Percentiles rank a stretch among this genome's conserved stretches.
Evolutionary conservation across 176 grass and related monocot genomes (phyloP).

Genomic region (Bonia amplexicaulis): DNA sequence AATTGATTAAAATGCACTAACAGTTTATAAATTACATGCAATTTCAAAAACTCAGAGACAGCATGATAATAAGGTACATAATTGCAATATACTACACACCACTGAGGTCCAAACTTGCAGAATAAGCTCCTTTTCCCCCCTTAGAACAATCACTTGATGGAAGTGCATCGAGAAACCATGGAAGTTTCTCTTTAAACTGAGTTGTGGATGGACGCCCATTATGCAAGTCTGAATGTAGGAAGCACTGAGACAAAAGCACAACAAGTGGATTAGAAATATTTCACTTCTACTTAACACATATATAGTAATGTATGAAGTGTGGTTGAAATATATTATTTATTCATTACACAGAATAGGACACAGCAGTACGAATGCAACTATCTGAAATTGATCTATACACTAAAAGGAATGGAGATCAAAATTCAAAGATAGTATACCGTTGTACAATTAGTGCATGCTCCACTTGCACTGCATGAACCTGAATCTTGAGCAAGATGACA

Average conservation of each 20-base stretch:
- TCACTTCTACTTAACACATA: slow-evolving; percentile 3
- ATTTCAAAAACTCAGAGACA: slow-evolving; percentile 19
- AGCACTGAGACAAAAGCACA: slow-evolving; percentile 67
- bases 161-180: slow-evolving; percentile 97
- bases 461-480: slow-evolving; percentile 40
- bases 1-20: neutral
- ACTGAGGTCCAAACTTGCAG: slow-evolving; percentile 77
- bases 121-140: slow-evolving; percentile 97
- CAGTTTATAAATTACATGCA: neutral
- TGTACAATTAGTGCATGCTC: slow-evolving; percentile 85
- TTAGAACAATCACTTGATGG: slow-evolving; percentile 95
- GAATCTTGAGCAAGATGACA: slow-evolving; percentile 51
- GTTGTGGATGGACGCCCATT: slow-evolving; percentile 76
- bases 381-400: neutral
- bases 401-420: slow-evolving; percentile 1
- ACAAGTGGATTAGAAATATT: slow-evolving; percentile 29
- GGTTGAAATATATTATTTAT: neutral
- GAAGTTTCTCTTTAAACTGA: slow-evolving; percentile 85
- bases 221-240: slow-evolving; percentile 71
- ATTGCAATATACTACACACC: slow-evolving; percentile 49
- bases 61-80: slow-evolving; percentile 6
- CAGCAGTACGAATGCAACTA: neutral
- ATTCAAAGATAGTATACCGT: slow-evolving; percentile 54
- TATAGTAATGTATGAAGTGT: slow-evolving; percentile 8
- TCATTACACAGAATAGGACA: slow-evolving; percentile 5